Conservation (phyloP, 805 yeast species). For the Candida insectorum region DNA sequence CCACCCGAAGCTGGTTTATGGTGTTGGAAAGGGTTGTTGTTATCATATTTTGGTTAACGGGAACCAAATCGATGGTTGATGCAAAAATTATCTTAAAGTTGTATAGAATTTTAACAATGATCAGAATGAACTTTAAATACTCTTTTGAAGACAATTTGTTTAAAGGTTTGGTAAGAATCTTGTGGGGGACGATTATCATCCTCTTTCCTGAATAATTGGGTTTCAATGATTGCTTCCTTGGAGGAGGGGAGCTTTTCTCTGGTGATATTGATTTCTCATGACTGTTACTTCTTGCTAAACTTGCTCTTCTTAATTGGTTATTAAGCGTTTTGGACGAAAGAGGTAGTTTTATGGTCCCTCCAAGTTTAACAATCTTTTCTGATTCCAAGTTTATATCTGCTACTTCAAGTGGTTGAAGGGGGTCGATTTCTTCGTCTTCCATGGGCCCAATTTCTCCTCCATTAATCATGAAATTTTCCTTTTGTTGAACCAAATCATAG, state of each 20-base stretch:
- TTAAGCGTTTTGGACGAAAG: constrained; percentile 27
- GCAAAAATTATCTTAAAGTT: constrained; percentile 30
- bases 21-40: constrained; percentile 7
- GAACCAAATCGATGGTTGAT: constrained; percentile 10
- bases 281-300: constrained; percentile 1
- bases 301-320: constrained; percentile 20
- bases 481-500: constrained; percentile 27
- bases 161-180: constrained; percentile 39
- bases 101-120: constrained; percentile 34
- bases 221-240: constrained; percentile 2
- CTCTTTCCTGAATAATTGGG: constrained; percentile 15
- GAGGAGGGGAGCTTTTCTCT: background rate
- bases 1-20: constrained; percentile 10
- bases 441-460: constrained; percentile 15
- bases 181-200: constrained; percentile 38
- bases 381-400: constrained; percentile 8
- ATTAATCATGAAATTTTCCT: constrained; percentile 26
- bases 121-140: constrained; percentile 31
- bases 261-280: background rate
- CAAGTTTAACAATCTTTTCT: constrained; percentile 30
- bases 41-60: constrained; percentile 4
- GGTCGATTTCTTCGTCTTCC: constrained; percentile 9
- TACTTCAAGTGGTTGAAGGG: constrained; percentile 6
- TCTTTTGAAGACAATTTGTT: constrained; percentile 34
- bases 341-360: constrained; percentile 24